A percentile compares a stretch with the other conserved stretches of the same genome.
These are phyloP conservation scores for Trichomonas tenax DNA, from an alignment of 208 protist species.

Conservation along the genomic window DNA sequence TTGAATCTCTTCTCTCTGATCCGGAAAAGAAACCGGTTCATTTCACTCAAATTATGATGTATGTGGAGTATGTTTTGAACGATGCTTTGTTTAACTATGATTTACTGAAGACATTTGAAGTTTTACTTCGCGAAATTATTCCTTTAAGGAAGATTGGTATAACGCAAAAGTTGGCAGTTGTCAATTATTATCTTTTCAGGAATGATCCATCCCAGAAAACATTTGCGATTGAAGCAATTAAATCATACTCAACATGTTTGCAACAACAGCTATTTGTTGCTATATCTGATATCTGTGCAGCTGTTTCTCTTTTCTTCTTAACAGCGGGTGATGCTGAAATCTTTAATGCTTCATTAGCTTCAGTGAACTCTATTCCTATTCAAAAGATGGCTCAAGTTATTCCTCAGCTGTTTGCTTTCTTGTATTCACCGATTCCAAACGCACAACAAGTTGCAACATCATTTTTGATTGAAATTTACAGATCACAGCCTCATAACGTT, in stretches of 20 bases:
- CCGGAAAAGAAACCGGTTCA: neutral
- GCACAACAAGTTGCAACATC: neutral
- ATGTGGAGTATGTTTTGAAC: neutral
- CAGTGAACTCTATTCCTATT: neutral
- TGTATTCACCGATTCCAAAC: neutral
- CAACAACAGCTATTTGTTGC: neutral
- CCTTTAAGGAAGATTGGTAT: neutral
- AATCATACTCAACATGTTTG: neutral
- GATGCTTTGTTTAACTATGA: neutral
- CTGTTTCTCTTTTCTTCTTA: neutral
- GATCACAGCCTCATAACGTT: neutral
- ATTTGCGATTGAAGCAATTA: neutral
- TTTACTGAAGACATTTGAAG: neutral
- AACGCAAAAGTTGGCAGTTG: neutral
- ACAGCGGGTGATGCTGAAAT: neutral
- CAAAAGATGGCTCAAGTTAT: neutral
- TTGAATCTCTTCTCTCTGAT: neutral
- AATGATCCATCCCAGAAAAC: neutral
- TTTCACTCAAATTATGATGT: neutral
- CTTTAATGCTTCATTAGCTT: neutral
- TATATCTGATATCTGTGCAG: neutral
- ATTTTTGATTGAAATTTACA: neutral
- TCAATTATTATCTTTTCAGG: neutral
- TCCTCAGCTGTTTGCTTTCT: neutral
- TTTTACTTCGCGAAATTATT: neutral